A percentile compares a stretch with the other conserved stretches of the same genome.
Evolutionary conservation across 495 filamentous ascomycete species (phyloP).

Genomic region (Daldinia caldariorum): DNA sequence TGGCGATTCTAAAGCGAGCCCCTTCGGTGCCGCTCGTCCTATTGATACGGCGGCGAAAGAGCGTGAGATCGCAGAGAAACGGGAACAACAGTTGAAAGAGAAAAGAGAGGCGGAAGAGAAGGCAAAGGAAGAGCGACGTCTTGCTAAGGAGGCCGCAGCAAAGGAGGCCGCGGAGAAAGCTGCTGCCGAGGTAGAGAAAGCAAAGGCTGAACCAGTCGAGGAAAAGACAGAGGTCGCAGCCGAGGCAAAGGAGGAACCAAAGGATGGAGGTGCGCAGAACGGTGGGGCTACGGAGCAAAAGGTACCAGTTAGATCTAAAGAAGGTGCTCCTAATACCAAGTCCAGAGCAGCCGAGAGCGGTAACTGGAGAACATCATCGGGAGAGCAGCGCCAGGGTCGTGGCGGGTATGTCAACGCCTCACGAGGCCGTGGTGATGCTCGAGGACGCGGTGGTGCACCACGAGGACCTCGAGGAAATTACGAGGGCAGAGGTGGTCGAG

Average conservation of each 20-base stretch:
- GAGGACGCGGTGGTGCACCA: slow-evolving; percentile 54
- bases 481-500: slow-evolving; percentile 54
- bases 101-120: slow-evolving; percentile 93
- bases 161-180: slow-evolving; percentile 67
- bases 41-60: slow-evolving; percentile 90
- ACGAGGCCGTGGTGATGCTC: slow-evolving; percentile 48
- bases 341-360: slow-evolving; percentile 59
- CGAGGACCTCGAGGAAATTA: slow-evolving; percentile 55
- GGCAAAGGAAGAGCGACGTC: slow-evolving; percentile 74
- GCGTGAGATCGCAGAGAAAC: slow-evolving; percentile 88
- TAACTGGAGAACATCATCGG: slow-evolving; percentile 61
- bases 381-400: slow-evolving; percentile 53
- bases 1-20: slow-evolving; percentile 81
- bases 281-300: slow-evolving; percentile 49
- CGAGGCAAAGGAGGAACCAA: slow-evolving; percentile 43
- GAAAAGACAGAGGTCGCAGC: slow-evolving; percentile 38
- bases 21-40: slow-evolving; percentile 89
- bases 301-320: slow-evolving; percentile 41
- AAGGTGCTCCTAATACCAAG: slow-evolving; percentile 42
- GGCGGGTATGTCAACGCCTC: slow-evolving; percentile 50
- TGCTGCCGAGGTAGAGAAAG: slow-evolving; percentile 62
- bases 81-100: slow-evolving; percentile 73
- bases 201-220: slow-evolving; percentile 49
- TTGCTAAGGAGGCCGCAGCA: slow-evolving; percentile 70
- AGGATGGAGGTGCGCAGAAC: slow-evolving; percentile 41